Evolutionary conservation across 768 basidiomycete genomes (phyloP).

Genomic region (Mycena latifolia): DNA sequence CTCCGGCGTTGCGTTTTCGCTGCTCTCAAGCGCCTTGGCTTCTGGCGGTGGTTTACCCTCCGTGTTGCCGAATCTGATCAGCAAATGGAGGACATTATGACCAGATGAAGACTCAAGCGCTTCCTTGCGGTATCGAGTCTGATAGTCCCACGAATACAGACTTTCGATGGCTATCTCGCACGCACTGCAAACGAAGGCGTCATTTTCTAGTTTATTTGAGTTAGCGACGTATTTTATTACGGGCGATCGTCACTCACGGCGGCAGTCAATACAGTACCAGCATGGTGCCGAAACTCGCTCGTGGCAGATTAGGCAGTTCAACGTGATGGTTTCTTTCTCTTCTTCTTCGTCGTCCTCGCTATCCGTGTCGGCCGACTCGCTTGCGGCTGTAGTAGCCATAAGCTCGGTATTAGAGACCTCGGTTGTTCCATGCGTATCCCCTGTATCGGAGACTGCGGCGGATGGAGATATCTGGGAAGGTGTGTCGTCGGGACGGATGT

Average conservation of each 20-base stretch:
- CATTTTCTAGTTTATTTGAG: background rate
- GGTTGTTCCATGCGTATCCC: background rate
- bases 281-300: conserved; percentile 19
- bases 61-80: conserved; percentile 10
- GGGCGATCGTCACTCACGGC: conserved; percentile 1
- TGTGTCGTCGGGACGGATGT: no score
- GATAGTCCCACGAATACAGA: no score
- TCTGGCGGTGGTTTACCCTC: background rate
- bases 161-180: no score
- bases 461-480: background rate
- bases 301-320: conserved; percentile 9
- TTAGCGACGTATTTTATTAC: background rate
- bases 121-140: no score
- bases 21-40: no score
- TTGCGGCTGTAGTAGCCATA: background rate
- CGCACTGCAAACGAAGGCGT: conserved; percentile 23
- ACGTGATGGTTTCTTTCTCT: background rate
- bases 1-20: background rate
- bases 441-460: background rate
- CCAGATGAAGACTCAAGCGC: background rate
- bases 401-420: no score
- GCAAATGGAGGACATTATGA: conserved; percentile 11
- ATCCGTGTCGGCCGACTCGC: no score
- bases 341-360: background rate
- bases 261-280: conserved; percentile 26